phyloP scores from a whole-genome alignment of 306 rosid species.

The Pterocarpus macrocarpus region DNA sequence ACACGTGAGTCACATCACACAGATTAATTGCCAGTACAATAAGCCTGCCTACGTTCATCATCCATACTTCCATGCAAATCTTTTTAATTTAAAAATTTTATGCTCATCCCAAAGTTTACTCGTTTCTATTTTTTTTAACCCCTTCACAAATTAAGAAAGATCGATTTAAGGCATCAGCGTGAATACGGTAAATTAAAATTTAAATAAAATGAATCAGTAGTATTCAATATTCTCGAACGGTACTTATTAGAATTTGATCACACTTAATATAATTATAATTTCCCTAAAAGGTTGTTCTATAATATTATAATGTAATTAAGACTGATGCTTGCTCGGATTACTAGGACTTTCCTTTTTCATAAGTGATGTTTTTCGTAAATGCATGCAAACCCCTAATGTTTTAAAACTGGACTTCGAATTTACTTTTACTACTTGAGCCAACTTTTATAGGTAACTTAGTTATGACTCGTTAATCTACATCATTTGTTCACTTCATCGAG shows the following conservation, averaged over 20 bases:
- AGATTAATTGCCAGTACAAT: conserved; percentile 2
- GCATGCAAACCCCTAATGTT: background rate
- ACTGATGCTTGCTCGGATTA: too few species aligned
- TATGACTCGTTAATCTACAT: background rate
- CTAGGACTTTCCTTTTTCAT: too few species aligned
- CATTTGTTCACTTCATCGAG: background rate
- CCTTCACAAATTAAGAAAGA: background rate
- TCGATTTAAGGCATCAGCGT: background rate
- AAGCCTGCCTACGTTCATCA: background rate
- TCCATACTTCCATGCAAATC: conserved; percentile 19
- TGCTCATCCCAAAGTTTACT: background rate
- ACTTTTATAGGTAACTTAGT: background rate
- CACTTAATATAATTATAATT: background rate
- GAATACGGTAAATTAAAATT: background rate
- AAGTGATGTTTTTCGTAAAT: background rate
- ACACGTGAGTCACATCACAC: conserved; percentile 30
- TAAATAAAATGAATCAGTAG: too few species aligned
- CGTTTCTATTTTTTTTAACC: background rate
- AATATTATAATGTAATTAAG: too few species aligned
- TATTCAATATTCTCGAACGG: too few species aligned
- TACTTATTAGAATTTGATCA: background rate
- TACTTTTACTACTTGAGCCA: background rate
- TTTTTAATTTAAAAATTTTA: background rate
- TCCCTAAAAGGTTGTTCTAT: too few species aligned
- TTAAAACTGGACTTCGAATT: background rate